Base-by-base conservation (phyloP, 768 basidiomycete species). In the Amanita rubescens region DNA sequence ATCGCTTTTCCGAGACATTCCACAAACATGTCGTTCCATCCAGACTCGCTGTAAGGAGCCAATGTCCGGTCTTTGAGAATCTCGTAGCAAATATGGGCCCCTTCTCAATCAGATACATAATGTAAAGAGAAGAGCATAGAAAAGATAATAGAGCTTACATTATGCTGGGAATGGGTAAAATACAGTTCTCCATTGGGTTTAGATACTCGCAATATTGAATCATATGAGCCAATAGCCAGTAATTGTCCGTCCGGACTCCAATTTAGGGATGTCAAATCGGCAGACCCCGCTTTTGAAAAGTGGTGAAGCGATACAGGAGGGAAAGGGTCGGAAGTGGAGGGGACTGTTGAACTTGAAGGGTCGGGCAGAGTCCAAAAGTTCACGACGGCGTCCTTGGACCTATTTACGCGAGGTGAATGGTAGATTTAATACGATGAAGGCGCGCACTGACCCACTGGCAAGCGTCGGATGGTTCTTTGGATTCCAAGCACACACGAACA, bases 401-500 rank as follows among this genome's bases (percentile, higher is more conserved):
- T 87, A 53, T 2, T 55, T 30, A 53, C 48, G n/a, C 30, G 25
- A 48, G 37, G 49, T 55, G 49, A 58, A 52, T 46, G 52, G 56
- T 42, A 51, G 52, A 51, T 49, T 46, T 33, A 33, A 42, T 52
- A 45, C 19, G 17, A 44, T 11, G 55, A 46, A n/a, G 19, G 9
- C 54, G 33, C 46, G 47, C 37, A 60, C 80, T 56, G 66, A 89
- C 88, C 90, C 90, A 25, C 88, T 82, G 19, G 86, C 86, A 15
- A 92, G 67, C n/a, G 82, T 61, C 35, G 77, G 73, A 27, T 71
- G 71, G 32, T 76, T 70, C 34, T 68, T 72, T 11, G 90, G 88
- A 67, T 88, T 91, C 75, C 87, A 92, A 3, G 84, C 79, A 52
- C 87, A 87, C 5, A 87, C 82, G 51, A 90, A 92, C 6, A 92